phyloP scores from a whole-genome alignment of 129 eudicot genomes.

The Dittrichia graveolens region DNA sequence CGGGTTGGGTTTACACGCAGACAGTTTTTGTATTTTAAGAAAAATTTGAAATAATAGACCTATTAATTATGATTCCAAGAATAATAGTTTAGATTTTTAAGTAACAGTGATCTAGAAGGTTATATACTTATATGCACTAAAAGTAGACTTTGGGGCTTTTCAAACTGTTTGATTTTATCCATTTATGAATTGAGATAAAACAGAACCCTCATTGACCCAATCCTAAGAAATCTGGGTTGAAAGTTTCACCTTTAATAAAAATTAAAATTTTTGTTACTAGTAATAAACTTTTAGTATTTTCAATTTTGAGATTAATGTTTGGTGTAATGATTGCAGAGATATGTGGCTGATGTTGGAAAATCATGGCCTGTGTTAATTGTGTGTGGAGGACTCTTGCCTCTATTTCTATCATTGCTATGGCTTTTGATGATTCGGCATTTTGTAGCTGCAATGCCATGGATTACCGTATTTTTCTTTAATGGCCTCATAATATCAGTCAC shows the following conservation, averaged over 20 bases:
- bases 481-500: slow-evolving; percentile 83
- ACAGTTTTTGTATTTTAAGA: not conserved
- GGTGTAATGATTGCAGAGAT: slow-evolving; percentile 64
- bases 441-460: slow-evolving; percentile 94
- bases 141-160: too few relatives aligned
- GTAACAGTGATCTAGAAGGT: not conserved
- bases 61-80: not conserved
- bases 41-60: not conserved
- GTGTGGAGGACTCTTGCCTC: slow-evolving; percentile 92
- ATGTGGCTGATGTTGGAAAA: slow-evolving; percentile 92
- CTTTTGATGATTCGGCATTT: slow-evolving; percentile 91
- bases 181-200: not conserved
- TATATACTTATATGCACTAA: not conserved
- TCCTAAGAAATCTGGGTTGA: not conserved
- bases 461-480: slow-evolving; percentile 75
- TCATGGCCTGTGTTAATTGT: slow-evolving; percentile 94
- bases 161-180: too few relatives aligned
- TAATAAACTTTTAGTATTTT: slow-evolving; percentile 6
- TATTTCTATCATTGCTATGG: slow-evolving; percentile 85
- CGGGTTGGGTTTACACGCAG: not conserved
- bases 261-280: not conserved
- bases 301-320: slow-evolving; percentile 23
- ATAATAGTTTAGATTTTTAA: not conserved
- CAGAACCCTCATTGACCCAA: not conserved
- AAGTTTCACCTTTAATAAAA: not conserved